A percentile compares a stretch with the other conserved stretches of the same genome.
These are phyloP conservation scores for Mrakia gelida DNA, from an alignment of 768 basidiomycete species.

Conservation along the genomic window DNA sequence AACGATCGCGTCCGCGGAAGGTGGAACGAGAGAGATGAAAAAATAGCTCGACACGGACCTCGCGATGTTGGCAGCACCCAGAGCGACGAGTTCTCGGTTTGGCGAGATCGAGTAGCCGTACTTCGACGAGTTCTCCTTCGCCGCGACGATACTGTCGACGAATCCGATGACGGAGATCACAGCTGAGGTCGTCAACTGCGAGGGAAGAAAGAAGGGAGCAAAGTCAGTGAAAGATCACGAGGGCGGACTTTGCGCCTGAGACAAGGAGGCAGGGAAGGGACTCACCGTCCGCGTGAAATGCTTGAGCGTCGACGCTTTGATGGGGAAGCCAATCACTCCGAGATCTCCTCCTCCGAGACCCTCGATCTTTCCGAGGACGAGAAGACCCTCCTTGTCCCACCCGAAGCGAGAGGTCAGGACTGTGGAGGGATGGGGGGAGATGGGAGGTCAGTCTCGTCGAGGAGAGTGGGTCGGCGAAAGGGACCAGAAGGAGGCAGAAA, in stretches of 20 bases:
- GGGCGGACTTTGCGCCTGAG: not conserved
- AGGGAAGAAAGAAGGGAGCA: not conserved
- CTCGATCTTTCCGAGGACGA: constrained; percentile 74
- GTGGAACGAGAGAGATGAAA: constrained; percentile 48
- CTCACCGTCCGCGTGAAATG: constrained; percentile 63
- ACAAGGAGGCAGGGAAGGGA: not conserved
- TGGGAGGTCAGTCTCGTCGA: not conserved
- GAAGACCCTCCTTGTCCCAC: constrained; percentile 76
- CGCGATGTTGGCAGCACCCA: constrained; percentile 74
- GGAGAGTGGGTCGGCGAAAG: not conserved
- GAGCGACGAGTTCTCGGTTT: constrained; percentile 94
- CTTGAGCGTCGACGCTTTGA: constrained; percentile 57
- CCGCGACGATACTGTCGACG: constrained; percentile 63
- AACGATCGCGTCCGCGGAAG: not conserved
- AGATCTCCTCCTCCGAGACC: constrained; percentile 16
- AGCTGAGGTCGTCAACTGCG: constrained; percentile 44
- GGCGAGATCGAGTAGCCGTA: constrained; percentile 82
- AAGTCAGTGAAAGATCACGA: not conserved
- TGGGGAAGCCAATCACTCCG: constrained; percentile 57
- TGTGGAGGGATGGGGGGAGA: constrained; percentile 40
- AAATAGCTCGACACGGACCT: constrained; percentile 77
- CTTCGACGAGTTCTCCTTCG: constrained; percentile 81
- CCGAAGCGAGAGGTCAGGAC: constrained; percentile 63
- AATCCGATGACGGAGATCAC: constrained; percentile 75
- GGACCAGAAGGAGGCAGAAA: constrained; percentile 25